Base-by-base conservation (phyloP, 1,139 yeast species). In the Candida labiduridarum region DNA sequence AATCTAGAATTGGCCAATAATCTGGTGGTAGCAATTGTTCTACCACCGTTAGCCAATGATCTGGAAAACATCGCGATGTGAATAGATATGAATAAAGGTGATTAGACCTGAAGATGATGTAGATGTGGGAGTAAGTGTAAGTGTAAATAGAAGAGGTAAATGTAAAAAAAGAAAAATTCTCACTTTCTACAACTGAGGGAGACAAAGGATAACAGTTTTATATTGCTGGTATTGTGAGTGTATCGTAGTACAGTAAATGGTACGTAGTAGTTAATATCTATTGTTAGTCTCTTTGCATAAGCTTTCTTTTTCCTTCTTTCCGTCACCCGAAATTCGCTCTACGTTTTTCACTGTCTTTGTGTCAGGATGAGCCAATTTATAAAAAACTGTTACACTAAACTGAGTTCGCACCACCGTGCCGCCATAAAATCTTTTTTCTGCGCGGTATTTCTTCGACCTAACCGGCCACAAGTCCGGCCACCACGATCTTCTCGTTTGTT, bases 1-100 rank as follows among this genome's bases (percentile, higher is more conserved):
- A 62, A 55, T 34, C 58, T 49, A 19, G 61, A 53, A 31, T 56
- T 49, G 35, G 60, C 56, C 46, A 62, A 55, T 46, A 62, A 50
- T 53, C 66, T 61, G 52, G 58, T 58, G 42, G 57, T 54, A 29
- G 56, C 50, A 43, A 52, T 33, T 48, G 56, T 50, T 44, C 56
- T 51, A 29, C 46, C 35, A 35, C 41, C 18, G 16, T 36, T 36
- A 48, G 48, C 31, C 51, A 54, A 44, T 45, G 44, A 39, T 34
- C 44, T 46, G 11, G 48, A 41, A 40, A 44, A 44, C 46, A 44
- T 44, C 22, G 43, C 8, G 27, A 22, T 22, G 42, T 44, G 47
- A 49, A 45, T 33, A 33, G 41, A 39, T 22, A 39, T n/a, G 16
- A n/a, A n/a, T 11, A n/a, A 36, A 15, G 22, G 18, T 40, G 19